Percentiles rank a stretch among this genome's conserved stretches.
phyloP scores from a whole-genome alignment of 2,329 filamentous ascomycete species.

The Apiospora saccharicola region DNA sequence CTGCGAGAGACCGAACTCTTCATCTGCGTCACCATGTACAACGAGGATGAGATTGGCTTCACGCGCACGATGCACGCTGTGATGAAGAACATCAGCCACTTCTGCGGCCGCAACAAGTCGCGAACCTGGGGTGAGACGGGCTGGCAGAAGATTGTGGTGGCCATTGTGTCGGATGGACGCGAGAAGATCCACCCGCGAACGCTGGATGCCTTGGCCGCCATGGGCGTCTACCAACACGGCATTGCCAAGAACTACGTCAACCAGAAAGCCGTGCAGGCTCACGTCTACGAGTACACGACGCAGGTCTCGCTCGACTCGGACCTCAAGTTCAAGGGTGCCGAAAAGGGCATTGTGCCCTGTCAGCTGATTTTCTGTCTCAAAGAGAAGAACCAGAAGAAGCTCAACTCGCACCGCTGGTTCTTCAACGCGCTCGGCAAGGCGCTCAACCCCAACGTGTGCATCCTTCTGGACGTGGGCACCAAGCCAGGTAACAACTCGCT shows the following conservation, averaged over 20 bases:
- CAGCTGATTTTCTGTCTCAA: conserved; percentile 99
- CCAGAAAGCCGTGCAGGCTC: conserved; percentile 90
- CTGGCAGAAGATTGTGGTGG: conserved; percentile 99
- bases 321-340: conserved; percentile 97
- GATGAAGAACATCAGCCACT: conserved; percentile 98
- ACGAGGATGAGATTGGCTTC: conserved; percentile 96
- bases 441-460: conserved; percentile 94
- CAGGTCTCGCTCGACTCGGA: conserved; percentile 96
- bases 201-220: conserved; percentile 90
- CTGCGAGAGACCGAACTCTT: conserved; percentile 93
- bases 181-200: conserved; percentile 88
- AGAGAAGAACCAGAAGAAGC: conserved; percentile 96
- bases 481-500: conserved; percentile 87
- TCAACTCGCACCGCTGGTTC: conserved; percentile 99
- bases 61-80: conserved; percentile 95
- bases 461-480: conserved; percentile 94
- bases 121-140: conserved; percentile 98
- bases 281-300: conserved; percentile 98
- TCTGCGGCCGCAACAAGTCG: conserved; percentile 91
- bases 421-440: conserved; percentile 97
- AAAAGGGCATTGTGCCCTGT: conserved; percentile 97
- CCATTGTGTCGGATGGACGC: conserved; percentile 94
- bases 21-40: conserved; percentile 98
- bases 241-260: conserved; percentile 99
- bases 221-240: conserved; percentile 97